A percentile compares a stretch with the other conserved stretches of the same genome.
phyloP scores from a whole-genome alignment of 2,329 filamentous ascomycete species.

The Aspergillus niger region DNA sequence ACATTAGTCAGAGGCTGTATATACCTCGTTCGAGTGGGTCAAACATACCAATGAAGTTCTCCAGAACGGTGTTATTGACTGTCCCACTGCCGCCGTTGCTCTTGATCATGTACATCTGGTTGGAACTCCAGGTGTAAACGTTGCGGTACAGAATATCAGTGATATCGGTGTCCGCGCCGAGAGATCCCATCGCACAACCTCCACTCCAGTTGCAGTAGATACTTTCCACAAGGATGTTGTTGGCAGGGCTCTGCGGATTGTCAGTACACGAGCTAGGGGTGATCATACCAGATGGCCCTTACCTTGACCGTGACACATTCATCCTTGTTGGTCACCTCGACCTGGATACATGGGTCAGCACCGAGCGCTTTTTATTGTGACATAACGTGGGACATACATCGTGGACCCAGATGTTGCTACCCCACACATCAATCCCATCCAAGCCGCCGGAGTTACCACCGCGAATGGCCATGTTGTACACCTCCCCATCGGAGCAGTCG shows the following conservation, averaged over 20 bases:
- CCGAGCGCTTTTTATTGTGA: too few species aligned
- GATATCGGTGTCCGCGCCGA: conserved; percentile 53
- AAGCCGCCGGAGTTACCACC: conserved; percentile 56
- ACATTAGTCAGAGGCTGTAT: neutral
- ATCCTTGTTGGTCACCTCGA: conserved; percentile 64
- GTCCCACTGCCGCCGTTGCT: conserved; percentile 59
- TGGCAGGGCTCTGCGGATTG: conserved; percentile 45
- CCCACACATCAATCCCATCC: conserved; percentile 60
- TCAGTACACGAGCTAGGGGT: neutral
- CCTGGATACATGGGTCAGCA: conserved; percentile 19
- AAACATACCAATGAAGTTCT: conserved; percentile 56
- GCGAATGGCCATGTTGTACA: conserved; percentile 59
- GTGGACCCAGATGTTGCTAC: conserved; percentile 59
- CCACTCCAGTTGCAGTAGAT: conserved; percentile 66
- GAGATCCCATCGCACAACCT: conserved; percentile 60
- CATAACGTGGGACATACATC: conserved; percentile 40
- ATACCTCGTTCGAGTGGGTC: neutral
- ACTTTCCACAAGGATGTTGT: conserved; percentile 60
- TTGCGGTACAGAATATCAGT: conserved; percentile 58
- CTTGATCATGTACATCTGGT: conserved; percentile 67
- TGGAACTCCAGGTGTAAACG: conserved; percentile 60
- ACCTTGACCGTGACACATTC: conserved; percentile 62
- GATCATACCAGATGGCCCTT: neutral
- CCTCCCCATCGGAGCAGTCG: conserved; percentile 54
- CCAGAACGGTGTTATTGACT: conserved; percentile 52